Percentiles rank a stretch among this genome's conserved stretches.
phyloP scores from a whole-genome alignment of 495 filamentous ascomycete species.

The Penicillium crystallinum region DNA sequence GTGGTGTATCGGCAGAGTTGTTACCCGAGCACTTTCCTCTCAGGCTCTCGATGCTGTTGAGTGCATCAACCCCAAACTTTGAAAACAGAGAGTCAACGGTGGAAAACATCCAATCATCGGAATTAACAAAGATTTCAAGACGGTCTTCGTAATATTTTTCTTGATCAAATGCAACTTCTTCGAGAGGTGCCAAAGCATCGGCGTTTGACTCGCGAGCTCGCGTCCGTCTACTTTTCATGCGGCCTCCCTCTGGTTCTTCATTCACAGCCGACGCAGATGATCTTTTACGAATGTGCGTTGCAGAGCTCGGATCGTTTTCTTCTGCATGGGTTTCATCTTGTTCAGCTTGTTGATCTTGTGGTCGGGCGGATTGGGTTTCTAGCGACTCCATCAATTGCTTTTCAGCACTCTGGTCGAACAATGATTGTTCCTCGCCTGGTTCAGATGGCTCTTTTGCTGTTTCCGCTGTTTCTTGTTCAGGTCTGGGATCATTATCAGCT shows the following conservation, averaged over 20 bases:
- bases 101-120: conserved; percentile 72
- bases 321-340: conserved; percentile 23
- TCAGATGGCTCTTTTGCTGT: conserved; percentile 12
- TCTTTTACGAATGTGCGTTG: conserved; percentile 38
- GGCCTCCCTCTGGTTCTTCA: conserved; percentile 52
- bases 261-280: conserved; percentile 47
- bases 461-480: conserved; percentile 7
- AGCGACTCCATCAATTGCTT: conserved; percentile 40
- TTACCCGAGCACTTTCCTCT: conserved; percentile 22
- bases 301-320: conserved; percentile 30
- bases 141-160: conserved; percentile 68
- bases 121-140: conserved; percentile 59
- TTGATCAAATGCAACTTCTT: conserved; percentile 56
- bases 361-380: conserved; percentile 29
- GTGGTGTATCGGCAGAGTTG: conserved; percentile 12
- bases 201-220: conserved; percentile 68
- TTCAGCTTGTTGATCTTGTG: conserved; percentile 14
- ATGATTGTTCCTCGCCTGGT: conserved; percentile 35
- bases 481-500: conserved; percentile 9
- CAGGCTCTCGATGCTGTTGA: conserved; percentile 41
- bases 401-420: conserved; percentile 38
- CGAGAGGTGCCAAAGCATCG: conserved; percentile 45
- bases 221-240: conserved; percentile 77
- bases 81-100: conserved; percentile 61
- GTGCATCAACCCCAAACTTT: conserved; percentile 56